A percentile compares a stretch with the other conserved stretches of the same genome.
phyloP scores from a whole-genome alignment of 1,284 basidiomycete species.

The Irpex sp. region DNA sequence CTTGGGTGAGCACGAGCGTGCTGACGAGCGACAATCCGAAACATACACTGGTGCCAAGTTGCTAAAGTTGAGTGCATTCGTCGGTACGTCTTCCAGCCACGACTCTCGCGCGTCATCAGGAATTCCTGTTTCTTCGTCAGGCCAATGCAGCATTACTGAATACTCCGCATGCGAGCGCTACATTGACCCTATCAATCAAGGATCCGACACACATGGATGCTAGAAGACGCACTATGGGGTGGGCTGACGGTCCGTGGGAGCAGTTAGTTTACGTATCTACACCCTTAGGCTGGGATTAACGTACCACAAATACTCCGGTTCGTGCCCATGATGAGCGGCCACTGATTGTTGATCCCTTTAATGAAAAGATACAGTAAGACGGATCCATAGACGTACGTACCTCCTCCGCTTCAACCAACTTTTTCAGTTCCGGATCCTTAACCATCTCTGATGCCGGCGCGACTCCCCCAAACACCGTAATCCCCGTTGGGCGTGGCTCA shows the following conservation, averaged over 20 bases:
- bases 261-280: not conserved
- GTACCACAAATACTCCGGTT: slow-evolving; percentile 14
- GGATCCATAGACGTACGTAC: slow-evolving; percentile 1
- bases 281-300: not conserved
- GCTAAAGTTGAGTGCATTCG: slow-evolving; percentile 3
- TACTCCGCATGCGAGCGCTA: slow-evolving; percentile 13
- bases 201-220: not conserved
- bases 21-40: not conserved
- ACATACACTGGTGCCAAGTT: slow-evolving; percentile 6
- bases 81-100: slow-evolving; percentile 13
- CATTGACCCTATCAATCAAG: not conserved
- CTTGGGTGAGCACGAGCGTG: not conserved
- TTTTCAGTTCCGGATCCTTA: slow-evolving; percentile 11
- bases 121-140: slow-evolving; percentile 11
- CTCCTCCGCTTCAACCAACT: slow-evolving; percentile 13
- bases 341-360: slow-evolving; percentile 2
- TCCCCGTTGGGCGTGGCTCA: slow-evolving; percentile 3
- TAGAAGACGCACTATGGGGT: slow-evolving; percentile 12
- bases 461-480: slow-evolving; percentile 32
- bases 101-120: slow-evolving; percentile 9
- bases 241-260: slow-evolving; percentile 1
- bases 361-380: not conserved
- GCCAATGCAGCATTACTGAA: slow-evolving; percentile 13
- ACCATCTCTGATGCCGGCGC: slow-evolving; percentile 24
- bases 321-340: slow-evolving; percentile 15